Percentiles rank a stretch among this genome's conserved stretches.
phyloP scores from a whole-genome alignment of 2,329 filamentous ascomycete species.

The Colletotrichum lini region DNA sequence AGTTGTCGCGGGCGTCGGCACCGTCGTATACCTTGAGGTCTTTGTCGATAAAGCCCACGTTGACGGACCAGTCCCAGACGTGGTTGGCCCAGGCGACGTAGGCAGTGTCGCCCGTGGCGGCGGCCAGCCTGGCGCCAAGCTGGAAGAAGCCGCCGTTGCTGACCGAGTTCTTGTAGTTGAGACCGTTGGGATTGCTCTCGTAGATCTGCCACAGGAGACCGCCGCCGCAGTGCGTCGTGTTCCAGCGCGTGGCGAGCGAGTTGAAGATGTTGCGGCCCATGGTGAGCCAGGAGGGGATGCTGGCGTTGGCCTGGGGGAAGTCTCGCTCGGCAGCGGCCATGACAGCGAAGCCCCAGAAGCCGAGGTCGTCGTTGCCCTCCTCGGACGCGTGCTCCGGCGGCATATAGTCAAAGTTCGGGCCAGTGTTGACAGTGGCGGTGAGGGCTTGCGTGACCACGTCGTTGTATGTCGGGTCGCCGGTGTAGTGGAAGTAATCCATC shows the following conservation, averaged over 20 bases:
- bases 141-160: constrained; percentile 89
- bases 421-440: constrained; percentile 68
- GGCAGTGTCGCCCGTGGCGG: constrained; percentile 76
- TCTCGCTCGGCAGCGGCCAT: constrained; percentile 79
- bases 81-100: constrained; percentile 78
- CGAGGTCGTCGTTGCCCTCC: constrained; percentile 82
- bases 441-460: constrained; percentile 71
- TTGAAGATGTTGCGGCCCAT: constrained; percentile 82
- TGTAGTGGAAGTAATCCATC: constrained; percentile 79
- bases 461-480: constrained; percentile 74
- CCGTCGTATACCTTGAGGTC: constrained; percentile 74
- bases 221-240: constrained; percentile 75
- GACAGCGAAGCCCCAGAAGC: constrained; percentile 79
- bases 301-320: constrained; percentile 72
- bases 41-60: constrained; percentile 69
- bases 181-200: constrained; percentile 78
- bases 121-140: constrained; percentile 81
- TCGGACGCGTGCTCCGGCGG: constrained; percentile 67
- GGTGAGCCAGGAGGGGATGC: constrained; percentile 74
- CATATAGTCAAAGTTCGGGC: constrained; percentile 73
- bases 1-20: constrained; percentile 68
- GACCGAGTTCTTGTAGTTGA: constrained; percentile 87
- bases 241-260: constrained; percentile 79
- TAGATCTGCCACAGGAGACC: constrained; percentile 89
- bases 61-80: constrained; percentile 75